phyloP scores from a whole-genome alignment of 2,329 filamentous ascomycete genomes.

The Nannizziopsis arthrosporioides region DNA sequence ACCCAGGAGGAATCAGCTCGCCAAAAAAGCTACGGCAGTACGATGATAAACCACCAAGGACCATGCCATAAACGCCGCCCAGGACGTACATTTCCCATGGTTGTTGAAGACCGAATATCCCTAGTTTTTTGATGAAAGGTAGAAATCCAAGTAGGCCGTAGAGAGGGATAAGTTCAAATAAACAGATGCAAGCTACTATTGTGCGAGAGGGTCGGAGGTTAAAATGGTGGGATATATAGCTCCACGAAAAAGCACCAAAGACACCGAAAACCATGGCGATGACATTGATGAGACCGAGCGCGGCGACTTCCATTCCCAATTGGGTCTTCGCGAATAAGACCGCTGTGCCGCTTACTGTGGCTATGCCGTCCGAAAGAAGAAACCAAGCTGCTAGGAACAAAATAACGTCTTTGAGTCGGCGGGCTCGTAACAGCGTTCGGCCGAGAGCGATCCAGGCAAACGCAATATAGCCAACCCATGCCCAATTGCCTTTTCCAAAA shows the following conservation, averaged over 20 bases:
- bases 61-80: constrained; percentile 81
- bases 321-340: constrained; percentile 93
- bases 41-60: constrained; percentile 80
- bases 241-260: constrained; percentile 81
- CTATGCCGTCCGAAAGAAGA: constrained; percentile 82
- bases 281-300: constrained; percentile 83
- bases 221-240: constrained; percentile 59
- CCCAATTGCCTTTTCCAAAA: constrained; percentile 30
- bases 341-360: constrained; percentile 86
- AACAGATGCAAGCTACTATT: constrained; percentile 75
- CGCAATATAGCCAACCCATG: constrained; percentile 59
- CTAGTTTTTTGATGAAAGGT: constrained; percentile 61
- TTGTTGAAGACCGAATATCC: constrained; percentile 75
- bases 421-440: constrained; percentile 64
- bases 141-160: constrained; percentile 86
- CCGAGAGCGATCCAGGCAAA: constrained; percentile 83
- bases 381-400: constrained; percentile 90
- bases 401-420: constrained; percentile 63
- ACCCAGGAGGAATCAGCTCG: constrained; percentile 85
- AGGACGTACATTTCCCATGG: constrained; percentile 96
- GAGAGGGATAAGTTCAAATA: constrained; percentile 86
- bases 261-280: constrained; percentile 78
- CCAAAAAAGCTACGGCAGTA: constrained; percentile 90
- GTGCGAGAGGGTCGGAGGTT: constrained; percentile 69
- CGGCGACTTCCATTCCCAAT: constrained; percentile 77